Evolutionary conservation across 2,329 filamentous ascomycete species (phyloP).

Genomic region (Neofusicoccum sp.): DNA sequence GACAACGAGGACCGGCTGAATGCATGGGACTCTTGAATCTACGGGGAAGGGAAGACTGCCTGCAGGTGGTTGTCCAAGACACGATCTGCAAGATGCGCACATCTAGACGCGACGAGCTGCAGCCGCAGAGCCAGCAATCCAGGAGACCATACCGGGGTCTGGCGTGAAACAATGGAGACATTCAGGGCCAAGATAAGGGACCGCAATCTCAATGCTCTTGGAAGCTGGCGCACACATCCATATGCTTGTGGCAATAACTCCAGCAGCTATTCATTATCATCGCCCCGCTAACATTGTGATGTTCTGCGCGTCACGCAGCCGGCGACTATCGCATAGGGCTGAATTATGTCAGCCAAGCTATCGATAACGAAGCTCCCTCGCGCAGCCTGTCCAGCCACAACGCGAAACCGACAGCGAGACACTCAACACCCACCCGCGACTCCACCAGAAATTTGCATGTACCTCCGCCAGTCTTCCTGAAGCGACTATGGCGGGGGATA

Average conservation of each 20-base stretch:
- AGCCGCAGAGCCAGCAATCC: neutral
- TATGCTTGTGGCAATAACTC: neutral
- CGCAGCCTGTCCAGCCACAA: neutral
- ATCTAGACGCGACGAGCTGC: neutral
- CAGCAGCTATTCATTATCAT: neutral
- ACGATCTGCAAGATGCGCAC: neutral
- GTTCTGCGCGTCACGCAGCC: neutral
- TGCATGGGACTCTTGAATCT: no score
- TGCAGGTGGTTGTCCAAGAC: neutral
- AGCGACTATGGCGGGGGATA: constrained; percentile 5
- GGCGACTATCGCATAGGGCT: constrained; percentile 2
- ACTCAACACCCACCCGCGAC: neutral
- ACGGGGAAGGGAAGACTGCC: neutral
- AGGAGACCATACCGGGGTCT: no score
- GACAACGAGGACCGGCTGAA: no score
- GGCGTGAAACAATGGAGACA: neutral
- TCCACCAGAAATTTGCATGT: constrained; percentile 1
- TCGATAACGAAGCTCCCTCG: neutral
- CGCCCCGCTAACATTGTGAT: neutral
- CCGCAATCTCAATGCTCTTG: neutral
- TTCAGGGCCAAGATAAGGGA: neutral
- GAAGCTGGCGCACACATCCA: neutral
- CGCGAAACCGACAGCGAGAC: constrained; percentile 9
- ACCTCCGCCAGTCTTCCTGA: neutral
- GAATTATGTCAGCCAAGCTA: constrained; percentile 1